Base-by-base conservation (phyloP, 768 basidiomycete genomes). In the Kwoniella pini region DNA sequence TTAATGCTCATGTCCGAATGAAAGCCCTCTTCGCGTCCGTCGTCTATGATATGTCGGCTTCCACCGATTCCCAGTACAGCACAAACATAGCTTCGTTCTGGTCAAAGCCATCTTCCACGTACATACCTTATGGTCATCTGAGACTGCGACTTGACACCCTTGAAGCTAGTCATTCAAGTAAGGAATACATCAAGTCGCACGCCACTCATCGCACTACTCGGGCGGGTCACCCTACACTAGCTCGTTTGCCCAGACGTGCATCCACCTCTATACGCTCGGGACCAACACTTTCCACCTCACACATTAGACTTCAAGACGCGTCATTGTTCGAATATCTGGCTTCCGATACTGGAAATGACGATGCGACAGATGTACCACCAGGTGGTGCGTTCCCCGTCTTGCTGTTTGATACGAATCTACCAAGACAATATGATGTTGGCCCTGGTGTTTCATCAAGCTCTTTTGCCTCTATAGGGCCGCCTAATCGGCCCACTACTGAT, bases 321-420 rank as follows among this genome's bases (percentile, higher is more conserved):
- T 72, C 72, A 1, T 52, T 77, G 21, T 72, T 76, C 54, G 76
- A 77, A 54, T 68, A 75, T 51, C 61, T 74, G 13, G 62, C 71
- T 13, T 54, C 56, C 1, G 62, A 58, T 19, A 22, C 60, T 7
- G 28, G 71, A 1, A 21, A 60, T 15, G 57, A 22, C 12, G 62
- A 58, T 40, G 43, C 60, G 13, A 12, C 21, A n/a, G 63, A 74
- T 43, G 24, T 39, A 11, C 69, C 69, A 1, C 68, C 72, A 0
- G 70, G 70, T 6, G 73, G 73, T 39, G 62, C 67, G 0, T 72
- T 68, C 36, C 91, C 91, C 12, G 78, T 95, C 43, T 70, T 95
- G 17, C 83, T 92, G 48, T 86, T 85, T 10, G 92, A 94, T 69
- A 82, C 82, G n/a, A 77, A 84, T 63, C 83, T 94, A 17, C 72